Percentiles rank a stretch among this genome's conserved stretches.
These are phyloP conservation scores for Melanomma pulvis-pyrius DNA, from an alignment of 495 filamentous ascomycete species.

Conservation along the genomic window DNA sequence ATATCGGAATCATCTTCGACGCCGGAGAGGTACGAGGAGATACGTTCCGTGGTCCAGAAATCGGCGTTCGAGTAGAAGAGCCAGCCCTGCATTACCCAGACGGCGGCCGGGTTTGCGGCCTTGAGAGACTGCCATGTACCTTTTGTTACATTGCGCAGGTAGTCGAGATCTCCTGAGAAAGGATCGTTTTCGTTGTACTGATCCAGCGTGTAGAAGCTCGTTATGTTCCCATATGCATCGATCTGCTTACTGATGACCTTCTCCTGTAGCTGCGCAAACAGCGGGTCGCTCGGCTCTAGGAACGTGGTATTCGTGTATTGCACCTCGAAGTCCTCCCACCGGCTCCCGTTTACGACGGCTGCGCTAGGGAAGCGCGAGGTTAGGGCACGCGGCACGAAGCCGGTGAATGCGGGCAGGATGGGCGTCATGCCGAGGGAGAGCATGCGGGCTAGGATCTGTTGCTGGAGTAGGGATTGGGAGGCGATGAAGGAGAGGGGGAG, in stretches of 20 bases:
- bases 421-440: constrained; percentile 58
- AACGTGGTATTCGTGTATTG: constrained; percentile 55
- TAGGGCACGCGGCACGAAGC: constrained; percentile 48
- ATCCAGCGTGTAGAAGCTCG: constrained; percentile 56
- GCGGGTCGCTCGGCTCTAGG: constrained; percentile 54
- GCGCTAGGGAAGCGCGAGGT: constrained; percentile 50
- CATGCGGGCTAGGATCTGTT: constrained; percentile 56
- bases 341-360: constrained; percentile 52
- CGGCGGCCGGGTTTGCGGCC: constrained; percentile 51
- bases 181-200: constrained; percentile 60
- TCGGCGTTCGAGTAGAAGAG: constrained; percentile 50
- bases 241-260: constrained; percentile 55
- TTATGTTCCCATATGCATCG: constrained; percentile 55
- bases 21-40: constrained; percentile 56
- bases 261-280: constrained; percentile 52
- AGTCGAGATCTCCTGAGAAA: constrained; percentile 51
- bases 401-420: constrained; percentile 48
- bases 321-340: constrained; percentile 50
- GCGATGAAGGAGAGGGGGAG: constrained; percentile 54
- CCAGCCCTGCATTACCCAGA: constrained; percentile 63
- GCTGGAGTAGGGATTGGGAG: constrained; percentile 52
- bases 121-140: constrained; percentile 51
- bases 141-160: constrained; percentile 53
- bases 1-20: constrained; percentile 52
- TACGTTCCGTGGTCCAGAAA: constrained; percentile 56